Base-by-base conservation (phyloP, 2,329 filamentous ascomycete genomes). In the Neurospora sp. region DNA sequence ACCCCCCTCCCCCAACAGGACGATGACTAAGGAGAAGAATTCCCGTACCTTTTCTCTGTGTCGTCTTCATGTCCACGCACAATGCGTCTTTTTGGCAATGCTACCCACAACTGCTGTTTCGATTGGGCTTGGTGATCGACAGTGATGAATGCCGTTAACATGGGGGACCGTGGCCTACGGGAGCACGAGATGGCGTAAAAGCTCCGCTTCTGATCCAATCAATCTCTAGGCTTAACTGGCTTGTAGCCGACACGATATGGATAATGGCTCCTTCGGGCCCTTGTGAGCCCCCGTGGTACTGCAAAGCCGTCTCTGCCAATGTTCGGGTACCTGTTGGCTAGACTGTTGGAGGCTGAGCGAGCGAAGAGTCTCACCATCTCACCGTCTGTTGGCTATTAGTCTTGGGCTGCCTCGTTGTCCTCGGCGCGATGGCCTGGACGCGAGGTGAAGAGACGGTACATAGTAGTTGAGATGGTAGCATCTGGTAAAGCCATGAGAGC, bases 71-170 rank as follows among this genome's bases (percentile, higher is more conserved):
- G 68, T 42, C 68, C 43, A 52, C 28, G 38, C 19, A 62, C 23
- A 46, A 62, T 39, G 43, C 46, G 42, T 40, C 40, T 33, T 62
- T 62, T 36, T 74, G 19, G 19, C 19, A 19, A 19, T 19, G 19
- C 19, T 19, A 19, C 19, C 19, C 19, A 19, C 19, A 19, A 19
- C 19, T 19, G 71, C 70, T 69, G 69, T 38, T 68, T 72, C 66
- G 62, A 68, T 68, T 67, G 68, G 68, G 66, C 68, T 69, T 67
- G 68, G 66, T 66, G 75, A 76, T 76, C 75, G 71, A 68, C 75
- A 70, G 66, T 62, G 58, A 67, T 68, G 71, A 67, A 66, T 39
- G 67, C 72, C 66, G 46, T 71, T 66, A 70, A 70, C 70, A 70
- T 66, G 66, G 69, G 38, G 39, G 69, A 69, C 52, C 70, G 72